These are phyloP conservation scores for Ensete ventricosum DNA, from an alignment of 176 grass and related monocot genomes.

Conservation along the genomic window DNA sequence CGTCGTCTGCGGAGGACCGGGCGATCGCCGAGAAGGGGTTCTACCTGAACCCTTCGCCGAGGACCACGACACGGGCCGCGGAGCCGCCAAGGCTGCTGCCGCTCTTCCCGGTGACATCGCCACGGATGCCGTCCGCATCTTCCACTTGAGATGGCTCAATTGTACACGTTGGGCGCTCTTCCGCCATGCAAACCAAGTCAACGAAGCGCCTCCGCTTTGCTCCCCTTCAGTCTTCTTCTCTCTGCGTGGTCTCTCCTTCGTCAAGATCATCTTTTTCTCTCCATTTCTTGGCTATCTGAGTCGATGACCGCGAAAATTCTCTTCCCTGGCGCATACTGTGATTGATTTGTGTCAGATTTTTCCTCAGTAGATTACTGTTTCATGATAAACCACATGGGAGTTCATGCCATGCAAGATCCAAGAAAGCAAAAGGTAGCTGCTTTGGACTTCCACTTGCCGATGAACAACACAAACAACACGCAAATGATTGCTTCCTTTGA, in stretches of 20 bases:
- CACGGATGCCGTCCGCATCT: slow-evolving; percentile 33
- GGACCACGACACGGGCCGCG: neutral
- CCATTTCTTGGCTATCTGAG: neutral
- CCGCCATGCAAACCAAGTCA: too few species aligned
- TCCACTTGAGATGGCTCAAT: neutral
- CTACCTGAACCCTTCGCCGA: slow-evolving; percentile 83
- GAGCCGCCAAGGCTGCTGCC: slow-evolving; percentile 70
- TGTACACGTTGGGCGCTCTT: neutral
- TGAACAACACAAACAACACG: too few species aligned
- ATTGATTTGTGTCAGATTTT: neutral
- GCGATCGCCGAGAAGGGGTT: slow-evolving; percentile 77
- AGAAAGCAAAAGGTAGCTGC: too few species aligned
- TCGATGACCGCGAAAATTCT: neutral
- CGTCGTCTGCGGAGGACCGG: slow-evolving; percentile 48
- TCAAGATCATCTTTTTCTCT: neutral
- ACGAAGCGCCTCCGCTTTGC: too few species aligned
- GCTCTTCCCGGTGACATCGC: slow-evolving; percentile 73
- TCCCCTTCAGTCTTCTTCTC: neutral
- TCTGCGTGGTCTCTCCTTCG: neutral
- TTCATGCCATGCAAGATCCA: too few species aligned
- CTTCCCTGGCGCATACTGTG: neutral
- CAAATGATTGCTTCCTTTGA: too few species aligned
- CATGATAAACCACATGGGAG: neutral
- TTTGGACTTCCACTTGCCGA: too few species aligned
- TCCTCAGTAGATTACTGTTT: neutral